Base-by-base conservation (phyloP, 2,329 filamentous ascomycete species). In the Xylaria sp. region DNA sequence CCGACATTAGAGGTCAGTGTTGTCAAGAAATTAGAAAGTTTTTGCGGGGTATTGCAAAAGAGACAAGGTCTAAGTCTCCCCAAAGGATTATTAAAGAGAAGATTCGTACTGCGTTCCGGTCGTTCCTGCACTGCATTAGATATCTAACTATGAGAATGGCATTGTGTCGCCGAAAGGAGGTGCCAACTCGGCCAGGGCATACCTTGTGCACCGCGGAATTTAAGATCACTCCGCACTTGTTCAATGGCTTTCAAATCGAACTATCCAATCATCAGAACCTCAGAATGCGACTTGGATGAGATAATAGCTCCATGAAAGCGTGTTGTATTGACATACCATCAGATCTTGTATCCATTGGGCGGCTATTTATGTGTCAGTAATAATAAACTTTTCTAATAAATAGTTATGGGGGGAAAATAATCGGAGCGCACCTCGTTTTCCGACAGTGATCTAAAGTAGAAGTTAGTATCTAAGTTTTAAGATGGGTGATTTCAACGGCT, bases 201-300 rank as follows among this genome's bases (percentile, higher is more conserved):
- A 59, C 77, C 77, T 66, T 78, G 76, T 13, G 75, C 76, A 58
- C 76, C 77, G 66, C 93, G 90, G 84, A 97, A 95, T 69, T 87
- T 85, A 54, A 97, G 86, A 44, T 90, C 88, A 16, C 86, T 83
- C 40, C 91, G 88, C 6, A 89, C 91, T 51, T 86, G 83, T 82
- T 94, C 91, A 50, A 97, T 85, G 75, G 90, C 89, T 68, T 90
- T 84, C 60, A 97, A 85, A 74, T 97, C 93, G 81, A 94, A 89
- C 69, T 92, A 80, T 21, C 94, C 84, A 9, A 18, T 9, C n/a
- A 29, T 65, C 27, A 70, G 40, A 18, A 44, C n/a, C 5, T 25
- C 23, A 9, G 9, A 10, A 25, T 2, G 21, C 16, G 16, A 21
- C 35, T 9, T 2, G 27, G 27, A 55, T 3, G 10, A 5, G 32